phyloP scores from a whole-genome alignment of 1,284 basidiomycete species.

The Anthracocystis walkeri region DNA sequence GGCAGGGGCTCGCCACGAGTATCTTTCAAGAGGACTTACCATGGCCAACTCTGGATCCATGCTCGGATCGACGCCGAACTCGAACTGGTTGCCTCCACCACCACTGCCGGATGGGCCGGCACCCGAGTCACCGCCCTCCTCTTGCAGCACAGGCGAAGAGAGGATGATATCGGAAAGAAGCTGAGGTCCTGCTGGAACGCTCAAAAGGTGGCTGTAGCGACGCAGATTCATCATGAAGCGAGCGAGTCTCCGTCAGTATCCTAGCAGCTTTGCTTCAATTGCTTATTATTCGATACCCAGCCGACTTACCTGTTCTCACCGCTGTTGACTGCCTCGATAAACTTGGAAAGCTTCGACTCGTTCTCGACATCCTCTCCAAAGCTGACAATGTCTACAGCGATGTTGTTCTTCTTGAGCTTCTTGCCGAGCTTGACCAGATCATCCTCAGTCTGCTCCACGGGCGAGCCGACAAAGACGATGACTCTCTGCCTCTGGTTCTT shows the following conservation, averaged over 20 bases:
- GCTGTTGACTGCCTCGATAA: slow-evolving; percentile 82
- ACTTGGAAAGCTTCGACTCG: slow-evolving; percentile 77
- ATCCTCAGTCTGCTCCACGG: slow-evolving; percentile 70
- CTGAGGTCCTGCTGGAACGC: slow-evolving; percentile 80
- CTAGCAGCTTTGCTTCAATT: neutral
- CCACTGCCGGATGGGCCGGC: slow-evolving; percentile 71
- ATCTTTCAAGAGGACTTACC: slow-evolving; percentile 73
- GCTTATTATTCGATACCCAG: too few relatives aligned
- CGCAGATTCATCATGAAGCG: neutral
- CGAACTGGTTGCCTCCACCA: slow-evolving; percentile 73
- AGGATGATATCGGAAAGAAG: slow-evolving; percentile 87
- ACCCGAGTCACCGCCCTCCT: slow-evolving; percentile 74
- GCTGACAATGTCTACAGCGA: slow-evolving; percentile 89
- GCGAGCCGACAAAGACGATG: slow-evolving; percentile 91
- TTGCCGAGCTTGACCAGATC: slow-evolving; percentile 82
- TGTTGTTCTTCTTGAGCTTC: slow-evolving; percentile 99
- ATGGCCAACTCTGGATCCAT: slow-evolving; percentile 97
- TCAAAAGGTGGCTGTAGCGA: slow-evolving; percentile 76
- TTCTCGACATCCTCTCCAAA: slow-evolving; percentile 75
- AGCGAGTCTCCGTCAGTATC: neutral
- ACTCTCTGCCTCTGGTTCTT: slow-evolving; percentile 97
- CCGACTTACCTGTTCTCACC: slow-evolving; percentile 81
- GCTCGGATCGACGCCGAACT: slow-evolving; percentile 92
- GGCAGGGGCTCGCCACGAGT: neutral
- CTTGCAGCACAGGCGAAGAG: slow-evolving; percentile 84